phyloP scores from a whole-genome alignment of 768 basidiomycete species.

The Mrakia frigida region DNA sequence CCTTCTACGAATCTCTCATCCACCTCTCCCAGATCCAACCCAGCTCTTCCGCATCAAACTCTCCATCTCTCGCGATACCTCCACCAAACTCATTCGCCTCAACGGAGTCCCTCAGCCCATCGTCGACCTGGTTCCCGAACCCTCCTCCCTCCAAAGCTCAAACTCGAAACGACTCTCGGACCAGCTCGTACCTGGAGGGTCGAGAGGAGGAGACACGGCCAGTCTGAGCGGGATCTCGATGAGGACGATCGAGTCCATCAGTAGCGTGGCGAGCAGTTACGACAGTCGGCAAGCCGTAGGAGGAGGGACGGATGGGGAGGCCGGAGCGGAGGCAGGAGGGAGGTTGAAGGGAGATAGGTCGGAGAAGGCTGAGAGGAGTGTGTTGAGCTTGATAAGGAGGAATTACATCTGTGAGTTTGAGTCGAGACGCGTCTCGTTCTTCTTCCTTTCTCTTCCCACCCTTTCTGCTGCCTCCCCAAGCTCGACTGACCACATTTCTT shows the following conservation, averaged over 20 bases:
- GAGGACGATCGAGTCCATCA: slow-evolving; percentile 36
- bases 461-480: not conserved
- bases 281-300: not conserved
- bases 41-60: slow-evolving; percentile 71
- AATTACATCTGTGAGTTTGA: slow-evolving; percentile 70
- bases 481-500: slow-evolving; percentile 23
- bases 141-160: slow-evolving; percentile 48
- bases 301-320: not conserved
- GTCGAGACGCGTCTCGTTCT: not conserved
- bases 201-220: slow-evolving; percentile 34
- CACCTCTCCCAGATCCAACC: slow-evolving; percentile 63
- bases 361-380: slow-evolving; percentile 28
- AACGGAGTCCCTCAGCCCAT: slow-evolving; percentile 76
- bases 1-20: slow-evolving; percentile 66
- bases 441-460: not conserved
- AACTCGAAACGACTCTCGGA: slow-evolving; percentile 19
- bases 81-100: slow-evolving; percentile 65
- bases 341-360: slow-evolving; percentile 14
- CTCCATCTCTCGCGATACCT: slow-evolving; percentile 67
- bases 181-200: not conserved
- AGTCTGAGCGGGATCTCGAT: slow-evolving; percentile 41
- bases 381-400: slow-evolving; percentile 76
- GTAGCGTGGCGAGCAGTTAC: slow-evolving; percentile 24
- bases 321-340: not conserved
- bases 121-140: slow-evolving; percentile 63